Base-by-base conservation (phyloP, 1,284 basidiomycete species). In the Termitomyces sp. region DNA sequence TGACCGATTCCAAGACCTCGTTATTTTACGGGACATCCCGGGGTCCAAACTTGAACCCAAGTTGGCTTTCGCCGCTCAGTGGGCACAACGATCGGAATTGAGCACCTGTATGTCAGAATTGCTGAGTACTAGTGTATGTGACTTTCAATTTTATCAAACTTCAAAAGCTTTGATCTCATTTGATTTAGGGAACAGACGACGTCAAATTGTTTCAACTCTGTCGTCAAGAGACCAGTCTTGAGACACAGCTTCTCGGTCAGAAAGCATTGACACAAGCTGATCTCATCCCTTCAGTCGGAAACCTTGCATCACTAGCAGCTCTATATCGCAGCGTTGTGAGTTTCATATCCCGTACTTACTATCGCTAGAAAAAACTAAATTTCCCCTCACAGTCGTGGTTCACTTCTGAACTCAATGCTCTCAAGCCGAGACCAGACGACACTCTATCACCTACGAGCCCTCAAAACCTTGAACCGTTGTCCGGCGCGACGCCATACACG, bases 281-380 rank as follows among this genome's bases (percentile, higher is more conserved):
- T 60, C 76, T 98, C n/a, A 81, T 96, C 50, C 73, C 81, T 13
- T 90, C 91, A 1, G 73, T 80, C 33, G 85, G 91, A 59, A 90
- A 89, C 66, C 72, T 98, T 19, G 77, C 86, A 54, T 83, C 86
- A 0, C 71, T 98, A 40, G 90, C 90, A 9, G 85, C 84, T 61
- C 71, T 99, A 38, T 90, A 96, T 67, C 86, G 86, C 64, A 97
- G 91, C 67, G 80, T 95, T 65, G 93, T 96, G 68, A 67, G 88
- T 74, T 36, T 45, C 43, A 31, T 38, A 43, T 28, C 21, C 30
- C 47, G 8, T 34, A 24, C 24, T 24, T 24, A 28, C 9, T 34
- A 7, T 41, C 17, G 39, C 12, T 17, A 31, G 21, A 44, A 49
- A 56, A 39, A 6, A 40, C 44, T 46, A 34, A 52, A 41, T 10